Evolutionary conservation across 108 stramenopile species (phyloP), one percentile per base, ranked within the genome.

Genomic region (Stephanodiscus minutulus): DNA sequence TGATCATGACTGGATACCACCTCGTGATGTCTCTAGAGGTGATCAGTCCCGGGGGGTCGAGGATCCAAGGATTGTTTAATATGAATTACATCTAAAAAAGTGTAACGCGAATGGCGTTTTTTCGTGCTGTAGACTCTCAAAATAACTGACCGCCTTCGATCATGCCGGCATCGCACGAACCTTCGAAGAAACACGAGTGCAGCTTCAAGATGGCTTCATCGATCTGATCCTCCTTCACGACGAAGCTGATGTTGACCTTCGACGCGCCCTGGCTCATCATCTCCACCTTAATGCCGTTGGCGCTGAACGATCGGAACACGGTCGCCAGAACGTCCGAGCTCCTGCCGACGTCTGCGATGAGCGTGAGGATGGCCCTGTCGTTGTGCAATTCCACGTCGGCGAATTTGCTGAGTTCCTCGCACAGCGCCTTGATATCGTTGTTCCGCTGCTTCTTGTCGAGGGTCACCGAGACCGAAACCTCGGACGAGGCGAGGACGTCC

Each of bases 401-500:
- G 61, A 86, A 86, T 11, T 58, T 62, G 28, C 47, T 60, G 73
- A 97, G 69, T 25, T 90, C 91, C 5, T 61, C 21, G 24, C 83
- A 74, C 43, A 91, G 70, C 4, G 58, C 53, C 18, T 73, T 43
- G 50, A 91, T 86, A 54, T 82, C 79, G 13, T 67, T 52, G 12
- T 74, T 56, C 35, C 85, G 64, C 56, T 91, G 92, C 71, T 97
- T 97, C 69, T 90, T 92, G 68, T 99, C 99, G 12, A 99, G 73
- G 3, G 99, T 99, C 24, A 99, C 85, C 18, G 96, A 96, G 2
- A 99, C 90, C 24, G 97, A 97, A 53, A 98, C 98, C 82, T 99
- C 98, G 7, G 95, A 96, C 6, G 96, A 95, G 22, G 99, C 99
- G 21, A 99, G 84, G 28, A 98, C 94, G 70, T 99, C 99, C n/a